Conservation (phyloP, 2,329 filamentous ascomycete species). For the Cercospora berteroae region DNA sequence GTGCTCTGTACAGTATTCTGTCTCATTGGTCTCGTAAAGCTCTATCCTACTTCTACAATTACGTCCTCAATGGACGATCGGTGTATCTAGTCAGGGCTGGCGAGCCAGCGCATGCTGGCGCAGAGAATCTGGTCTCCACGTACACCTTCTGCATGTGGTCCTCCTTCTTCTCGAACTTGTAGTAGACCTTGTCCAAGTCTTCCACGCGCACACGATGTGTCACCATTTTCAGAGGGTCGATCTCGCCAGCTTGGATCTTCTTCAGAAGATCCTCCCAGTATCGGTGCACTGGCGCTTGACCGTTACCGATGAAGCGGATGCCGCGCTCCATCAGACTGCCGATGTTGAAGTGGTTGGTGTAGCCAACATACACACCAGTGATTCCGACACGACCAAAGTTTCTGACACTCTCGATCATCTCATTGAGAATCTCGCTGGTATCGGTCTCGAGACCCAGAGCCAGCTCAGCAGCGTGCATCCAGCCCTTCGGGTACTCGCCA, state of each 20-base stretch:
- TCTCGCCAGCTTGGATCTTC: constrained; percentile 63
- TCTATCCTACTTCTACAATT: constrained; percentile 15
- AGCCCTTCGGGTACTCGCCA: constrained; percentile 62
- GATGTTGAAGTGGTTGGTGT: constrained; percentile 78
- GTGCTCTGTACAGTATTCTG: not conserved
- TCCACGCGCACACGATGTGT: constrained; percentile 65
- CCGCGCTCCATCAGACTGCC: constrained; percentile 82
- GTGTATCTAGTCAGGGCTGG: constrained; percentile 52
- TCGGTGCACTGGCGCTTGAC: constrained; percentile 71
- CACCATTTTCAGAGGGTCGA: constrained; percentile 77
- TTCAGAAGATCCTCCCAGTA: constrained; percentile 79
- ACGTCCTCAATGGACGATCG: not conserved
- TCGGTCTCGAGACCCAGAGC: constrained; percentile 74
- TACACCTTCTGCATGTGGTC: constrained; percentile 81
- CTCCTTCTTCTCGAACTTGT: constrained; percentile 66
- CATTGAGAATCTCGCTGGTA: constrained; percentile 75
- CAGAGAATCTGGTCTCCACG: constrained; percentile 59
- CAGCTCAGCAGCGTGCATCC: constrained; percentile 60
- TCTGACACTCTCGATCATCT: constrained; percentile 72
- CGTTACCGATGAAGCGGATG: constrained; percentile 71
- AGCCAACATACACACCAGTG: constrained; percentile 68
- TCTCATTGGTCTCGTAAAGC: not conserved
- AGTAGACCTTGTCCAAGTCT: constrained; percentile 53
- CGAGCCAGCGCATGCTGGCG: constrained; percentile 50
- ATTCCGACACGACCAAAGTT: constrained; percentile 73